phyloP scores from a whole-genome alignment of 2,329 filamentous ascomycete genomes.

The Trichoderma pleuroti region DNA sequence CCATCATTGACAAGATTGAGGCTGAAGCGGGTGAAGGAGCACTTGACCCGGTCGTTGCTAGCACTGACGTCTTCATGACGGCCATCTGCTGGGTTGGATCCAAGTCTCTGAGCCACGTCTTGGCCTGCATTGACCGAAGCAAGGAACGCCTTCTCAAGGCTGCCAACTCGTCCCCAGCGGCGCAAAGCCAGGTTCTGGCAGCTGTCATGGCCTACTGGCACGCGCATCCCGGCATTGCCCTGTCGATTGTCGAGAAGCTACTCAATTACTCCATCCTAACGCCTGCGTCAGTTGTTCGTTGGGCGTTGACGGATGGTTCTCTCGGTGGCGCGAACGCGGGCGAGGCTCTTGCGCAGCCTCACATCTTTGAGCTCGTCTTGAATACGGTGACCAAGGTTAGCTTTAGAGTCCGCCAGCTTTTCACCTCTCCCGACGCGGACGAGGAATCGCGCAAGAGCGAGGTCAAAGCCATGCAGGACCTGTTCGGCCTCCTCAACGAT shows the following conservation, averaged over 20 bases:
- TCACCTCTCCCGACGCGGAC: conserved; percentile 57
- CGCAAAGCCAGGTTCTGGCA: conserved; percentile 82
- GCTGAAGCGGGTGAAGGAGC: conserved; percentile 67
- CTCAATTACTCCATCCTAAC: conserved; percentile 95
- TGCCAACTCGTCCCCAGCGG: conserved; percentile 68
- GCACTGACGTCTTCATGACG: conserved; percentile 90
- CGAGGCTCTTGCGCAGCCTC: conserved; percentile 64
- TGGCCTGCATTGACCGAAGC: conserved; percentile 92
- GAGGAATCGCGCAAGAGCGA: conserved; percentile 68
- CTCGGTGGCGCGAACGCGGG: conserved; percentile 54
- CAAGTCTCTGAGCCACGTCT: conserved; percentile 92
- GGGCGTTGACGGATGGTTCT: conserved; percentile 66
- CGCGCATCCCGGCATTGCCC: conserved; percentile 84
- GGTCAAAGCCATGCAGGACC: conserved; percentile 67
- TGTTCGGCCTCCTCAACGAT: conserved; percentile 81
- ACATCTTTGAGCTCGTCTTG: conserved; percentile 86
- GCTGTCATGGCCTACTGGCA: conserved; percentile 92
- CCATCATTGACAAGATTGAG: conserved; percentile 75
- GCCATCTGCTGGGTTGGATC: conserved; percentile 89
- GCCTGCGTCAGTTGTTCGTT: conserved; percentile 80
- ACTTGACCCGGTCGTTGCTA: conserved; percentile 76
- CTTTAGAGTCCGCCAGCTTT: conserved; percentile 76
- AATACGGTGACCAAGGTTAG: conserved; percentile 90
- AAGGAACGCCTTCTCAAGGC: conserved; percentile 83
- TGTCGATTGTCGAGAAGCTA: conserved; percentile 92